Conservation (phyloP, 345 rosid species). For the Aquilaria sinensis region DNA sequence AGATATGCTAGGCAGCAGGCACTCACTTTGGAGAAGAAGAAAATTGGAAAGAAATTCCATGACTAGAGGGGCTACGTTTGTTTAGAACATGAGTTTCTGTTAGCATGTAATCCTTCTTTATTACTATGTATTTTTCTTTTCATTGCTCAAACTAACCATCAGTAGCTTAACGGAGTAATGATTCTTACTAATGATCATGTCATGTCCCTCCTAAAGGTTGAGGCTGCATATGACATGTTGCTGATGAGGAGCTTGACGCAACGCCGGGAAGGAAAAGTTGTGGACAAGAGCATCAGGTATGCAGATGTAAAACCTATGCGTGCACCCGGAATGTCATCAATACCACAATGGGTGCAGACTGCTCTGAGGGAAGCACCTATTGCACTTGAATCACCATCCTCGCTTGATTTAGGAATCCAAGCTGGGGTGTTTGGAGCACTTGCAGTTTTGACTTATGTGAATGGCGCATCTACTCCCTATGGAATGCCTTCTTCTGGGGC, state of each 20-base stretch:
- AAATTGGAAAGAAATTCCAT: too few relatives aligned
- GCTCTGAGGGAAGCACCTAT: constrained; percentile 53
- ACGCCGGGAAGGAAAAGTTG: constrained; percentile 86
- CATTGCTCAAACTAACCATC: too few relatives aligned
- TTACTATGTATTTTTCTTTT: too few relatives aligned
- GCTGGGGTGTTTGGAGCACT: constrained; percentile 92
- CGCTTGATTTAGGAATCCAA: constrained; percentile 64
- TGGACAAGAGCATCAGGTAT: constrained; percentile 61
- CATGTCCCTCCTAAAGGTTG: constrained; percentile 40
- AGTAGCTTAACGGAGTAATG: neutral
- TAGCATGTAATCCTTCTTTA: too few relatives aligned
- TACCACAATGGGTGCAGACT: constrained; percentile 74
- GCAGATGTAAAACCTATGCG: constrained; percentile 80
- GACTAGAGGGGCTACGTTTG: too few relatives aligned
- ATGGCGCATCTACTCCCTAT: constrained; percentile 54
- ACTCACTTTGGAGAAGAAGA: too few relatives aligned
- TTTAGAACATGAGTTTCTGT: too few relatives aligned
- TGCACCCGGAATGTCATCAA: constrained; percentile 40
- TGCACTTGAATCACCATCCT: constrained; percentile 68
- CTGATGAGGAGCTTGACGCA: constrained; percentile 92
- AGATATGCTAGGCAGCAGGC: too few relatives aligned
- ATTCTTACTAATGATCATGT: too few relatives aligned
- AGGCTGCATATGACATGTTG: constrained; percentile 97
- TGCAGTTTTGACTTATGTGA: constrained; percentile 73
- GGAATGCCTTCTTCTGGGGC: constrained; percentile 50